Evolutionary conservation across 371 early-diverging fungal genomes (phyloP), one percentile per base, ranked within the genome.

Genomic region (Mortierella sp.): DNA sequence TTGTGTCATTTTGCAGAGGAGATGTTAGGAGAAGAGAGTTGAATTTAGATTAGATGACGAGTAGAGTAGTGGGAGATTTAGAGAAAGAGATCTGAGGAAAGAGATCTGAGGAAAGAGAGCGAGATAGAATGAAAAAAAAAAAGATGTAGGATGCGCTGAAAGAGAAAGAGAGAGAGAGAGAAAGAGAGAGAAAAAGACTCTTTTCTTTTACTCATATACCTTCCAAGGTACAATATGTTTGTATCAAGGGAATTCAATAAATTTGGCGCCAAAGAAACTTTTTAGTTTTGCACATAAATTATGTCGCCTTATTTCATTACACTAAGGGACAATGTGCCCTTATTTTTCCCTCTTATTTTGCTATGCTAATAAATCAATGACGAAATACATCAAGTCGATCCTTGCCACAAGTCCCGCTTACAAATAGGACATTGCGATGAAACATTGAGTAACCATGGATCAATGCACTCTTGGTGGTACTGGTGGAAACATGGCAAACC

Each of bases 391-490:
- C 19, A 49, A 23, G 2, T 22, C 7, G 23, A 42, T 26, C 31
- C 66, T 15, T 73, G 68, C 31, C 61, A 71, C 31, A 70, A 64
- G 43, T 80, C 81, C 28, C 81, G 75, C 43, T 80, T 80, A 55
- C 81, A 80, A 51, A 80, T 71, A 2, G 81, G 81, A 55, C 81
- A 80, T 35, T 75, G 45, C 32, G 81, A 64, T 19, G 72, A 68
- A 32, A 80, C 61, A 59, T 64, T 56, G 47, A 80, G 69, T 61
- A 92, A 78, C 93, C 93, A 93, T 37, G 89, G 85, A 84, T 95
- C 95, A 34, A 95, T 89, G 70, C 96, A 95, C 34, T 86, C 89
- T 60, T 83, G 83, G 75, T 96, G 96, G 83, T 92, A 96, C 31
- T 90, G 93, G 80, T 96, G 95, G 51, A 83, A 78, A 70, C 96